Evolutionary conservation across 1,284 basidiomycete species (phyloP).

Genomic region (Pyrrhoderma noxium): DNA sequence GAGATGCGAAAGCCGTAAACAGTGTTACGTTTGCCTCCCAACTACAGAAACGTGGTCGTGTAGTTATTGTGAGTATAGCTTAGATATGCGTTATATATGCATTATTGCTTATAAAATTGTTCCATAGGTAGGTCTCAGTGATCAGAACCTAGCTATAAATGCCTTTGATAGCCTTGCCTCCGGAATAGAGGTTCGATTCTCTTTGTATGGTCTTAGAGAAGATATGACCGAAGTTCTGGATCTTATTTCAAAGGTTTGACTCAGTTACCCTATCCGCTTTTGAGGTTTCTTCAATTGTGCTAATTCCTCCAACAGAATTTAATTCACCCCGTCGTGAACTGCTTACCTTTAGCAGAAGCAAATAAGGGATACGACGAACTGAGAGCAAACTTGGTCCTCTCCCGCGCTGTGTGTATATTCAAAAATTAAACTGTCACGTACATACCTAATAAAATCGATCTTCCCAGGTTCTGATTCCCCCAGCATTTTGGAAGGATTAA

Average conservation of each 20-base stretch:
- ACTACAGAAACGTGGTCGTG: not conserved
- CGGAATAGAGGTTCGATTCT: slow-evolving; percentile 1
- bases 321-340: slow-evolving; percentile 2
- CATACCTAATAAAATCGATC: too few species aligned
- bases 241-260: slow-evolving; percentile 7
- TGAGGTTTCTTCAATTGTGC: too few species aligned
- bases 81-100: not conserved
- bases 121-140: slow-evolving; percentile 4
- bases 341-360: slow-evolving; percentile 5
- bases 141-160: slow-evolving; percentile 1
- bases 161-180: not conserved
- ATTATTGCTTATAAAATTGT: too few species aligned
- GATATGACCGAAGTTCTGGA: slow-evolving; percentile 5
- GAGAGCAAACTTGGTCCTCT: not conserved
- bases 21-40: not conserved
- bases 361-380: slow-evolving; percentile 8
- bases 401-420: too few species aligned
- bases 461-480: too few species aligned
- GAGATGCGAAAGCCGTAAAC: not conserved
- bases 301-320: too few species aligned
- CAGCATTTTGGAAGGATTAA: too few species aligned
- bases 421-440: too few species aligned
- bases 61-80: slow-evolving; percentile 2
- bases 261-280: not conserved
- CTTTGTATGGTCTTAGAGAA: slow-evolving; percentile 1